Evolutionary conservation across 2,329 filamentous ascomycete genomes (phyloP).

Genomic region (Fusarium sp.): DNA sequence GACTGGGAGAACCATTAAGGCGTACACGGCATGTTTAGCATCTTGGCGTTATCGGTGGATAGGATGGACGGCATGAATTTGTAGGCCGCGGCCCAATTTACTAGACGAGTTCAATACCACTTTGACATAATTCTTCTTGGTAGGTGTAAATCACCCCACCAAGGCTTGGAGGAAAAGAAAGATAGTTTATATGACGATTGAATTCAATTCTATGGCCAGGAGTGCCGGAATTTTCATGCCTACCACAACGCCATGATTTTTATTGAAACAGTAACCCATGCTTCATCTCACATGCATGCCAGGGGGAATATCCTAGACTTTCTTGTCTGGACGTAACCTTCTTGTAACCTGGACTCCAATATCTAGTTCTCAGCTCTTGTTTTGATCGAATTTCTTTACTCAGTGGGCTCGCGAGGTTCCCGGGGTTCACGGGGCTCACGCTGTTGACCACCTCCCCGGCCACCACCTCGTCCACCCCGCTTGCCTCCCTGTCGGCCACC

Average conservation of each 20-base stretch:
- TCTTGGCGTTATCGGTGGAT: conserved; percentile 56
- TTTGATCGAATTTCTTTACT: conserved; percentile 32
- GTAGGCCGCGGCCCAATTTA: conserved; percentile 48
- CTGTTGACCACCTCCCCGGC: conserved; percentile 64
- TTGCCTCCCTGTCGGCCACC: conserved; percentile 63
- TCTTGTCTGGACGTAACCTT: conserved; percentile 41
- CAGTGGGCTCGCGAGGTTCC: conserved; percentile 59
- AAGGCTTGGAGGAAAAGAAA: conserved; percentile 10
- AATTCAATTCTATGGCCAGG: conserved; percentile 53
- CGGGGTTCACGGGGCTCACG: conserved; percentile 61
- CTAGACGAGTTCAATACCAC: conserved; percentile 50
- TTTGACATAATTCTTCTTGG: conserved; percentile 43
- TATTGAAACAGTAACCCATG: conserved; percentile 52
- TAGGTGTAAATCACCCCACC: background rate
- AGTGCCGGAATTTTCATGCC: conserved; percentile 51
- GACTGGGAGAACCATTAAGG: conserved; percentile 47
- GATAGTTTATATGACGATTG: conserved; percentile 50
- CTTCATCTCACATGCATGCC: conserved; percentile 47
- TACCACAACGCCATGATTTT: conserved; percentile 56
- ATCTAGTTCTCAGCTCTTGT: conserved; percentile 36
- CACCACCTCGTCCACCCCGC: conserved; percentile 64
- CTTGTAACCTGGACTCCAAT: conserved; percentile 39
- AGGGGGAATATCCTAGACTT: conserved; percentile 44
- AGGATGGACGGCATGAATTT: conserved; percentile 52
- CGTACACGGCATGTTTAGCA: conserved; percentile 55